Percentiles rank a stretch among this genome's conserved stretches.
phyloP scores from a whole-genome alignment of 208 protist species.

The Leptomonas pyrrhocoris region DNA sequence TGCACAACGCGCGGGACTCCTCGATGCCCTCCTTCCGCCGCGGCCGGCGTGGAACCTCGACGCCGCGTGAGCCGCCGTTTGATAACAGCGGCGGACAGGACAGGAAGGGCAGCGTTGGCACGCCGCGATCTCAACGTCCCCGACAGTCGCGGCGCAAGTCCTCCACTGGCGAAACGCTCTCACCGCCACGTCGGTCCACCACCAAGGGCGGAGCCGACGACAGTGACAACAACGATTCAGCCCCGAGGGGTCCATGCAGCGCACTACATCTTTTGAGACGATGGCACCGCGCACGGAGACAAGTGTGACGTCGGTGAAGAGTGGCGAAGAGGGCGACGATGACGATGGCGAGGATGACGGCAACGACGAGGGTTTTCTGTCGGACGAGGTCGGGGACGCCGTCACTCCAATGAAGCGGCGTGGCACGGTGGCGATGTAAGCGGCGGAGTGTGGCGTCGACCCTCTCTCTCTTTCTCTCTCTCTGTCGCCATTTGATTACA shows the following conservation, averaged over 20 bases:
- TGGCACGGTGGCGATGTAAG: slow-evolving; percentile 7
- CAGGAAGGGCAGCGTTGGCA: neutral
- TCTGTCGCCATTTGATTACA: neutral
- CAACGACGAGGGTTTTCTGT: too few species aligned
- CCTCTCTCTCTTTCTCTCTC: neutral
- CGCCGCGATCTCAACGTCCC: neutral
- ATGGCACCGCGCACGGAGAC: neutral
- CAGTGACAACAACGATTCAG: neutral
- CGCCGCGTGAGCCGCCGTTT: slow-evolving; percentile 3
- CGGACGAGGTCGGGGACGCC: neutral
- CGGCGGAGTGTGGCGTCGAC: too few species aligned
- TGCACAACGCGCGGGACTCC: neutral
- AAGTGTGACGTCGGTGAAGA: neutral
- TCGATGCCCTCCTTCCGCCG: slow-evolving; percentile 4
- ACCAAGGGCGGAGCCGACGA: neutral
- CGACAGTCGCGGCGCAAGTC: neutral
- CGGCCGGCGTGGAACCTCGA: slow-evolving; percentile 5
- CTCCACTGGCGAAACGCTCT: neutral
- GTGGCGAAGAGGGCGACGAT: neutral
- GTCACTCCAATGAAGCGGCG: neutral
- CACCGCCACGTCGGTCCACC: neutral
- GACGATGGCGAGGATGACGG: slow-evolving; percentile 2
- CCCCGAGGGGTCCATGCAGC: neutral
- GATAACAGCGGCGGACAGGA: neutral
- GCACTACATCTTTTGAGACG: neutral